Conservation (phyloP, 345 rosid genomes). For the Dovyalis caffra region DNA sequence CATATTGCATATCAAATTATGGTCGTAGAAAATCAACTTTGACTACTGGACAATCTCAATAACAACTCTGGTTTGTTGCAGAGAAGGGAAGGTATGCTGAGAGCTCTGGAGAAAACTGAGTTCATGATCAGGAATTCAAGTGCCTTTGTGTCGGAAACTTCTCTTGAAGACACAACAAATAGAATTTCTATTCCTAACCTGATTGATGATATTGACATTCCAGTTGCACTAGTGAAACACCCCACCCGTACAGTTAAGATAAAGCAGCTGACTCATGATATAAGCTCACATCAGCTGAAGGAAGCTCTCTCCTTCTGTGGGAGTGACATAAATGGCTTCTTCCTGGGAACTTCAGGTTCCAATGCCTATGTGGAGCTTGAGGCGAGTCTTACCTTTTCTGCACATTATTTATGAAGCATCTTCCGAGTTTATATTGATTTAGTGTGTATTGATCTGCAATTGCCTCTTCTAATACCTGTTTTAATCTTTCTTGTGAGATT, state of each 20-base stretch:
- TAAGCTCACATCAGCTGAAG: conserved; percentile 33
- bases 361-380: conserved; percentile 42
- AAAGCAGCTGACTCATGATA: conserved; percentile 20
- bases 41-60: no score
- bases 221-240: conserved; percentile 37
- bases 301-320: conserved; percentile 36
- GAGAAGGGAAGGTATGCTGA: conserved; percentile 29
- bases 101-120: conserved; percentile 30
- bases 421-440: background rate
- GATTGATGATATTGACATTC: conserved; percentile 42
- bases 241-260: conserved; percentile 39
- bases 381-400: conserved; percentile 20
- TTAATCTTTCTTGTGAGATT: background rate
- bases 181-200: conserved; percentile 33
- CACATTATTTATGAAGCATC: background rate
- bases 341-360: conserved; percentile 35
- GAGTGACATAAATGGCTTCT: conserved; percentile 27
- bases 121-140: background rate
- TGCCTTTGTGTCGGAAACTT: conserved; percentile 30
- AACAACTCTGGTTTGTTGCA: conserved; percentile 13
- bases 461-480: background rate
- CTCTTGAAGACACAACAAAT: conserved; percentile 17
- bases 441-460: background rate
- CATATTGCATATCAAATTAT: no score
- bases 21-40: no score